phyloP scores from a whole-genome alignment of 2,329 filamentous ascomycete genomes.

The Ceratocystis diversiconidia region DNA sequence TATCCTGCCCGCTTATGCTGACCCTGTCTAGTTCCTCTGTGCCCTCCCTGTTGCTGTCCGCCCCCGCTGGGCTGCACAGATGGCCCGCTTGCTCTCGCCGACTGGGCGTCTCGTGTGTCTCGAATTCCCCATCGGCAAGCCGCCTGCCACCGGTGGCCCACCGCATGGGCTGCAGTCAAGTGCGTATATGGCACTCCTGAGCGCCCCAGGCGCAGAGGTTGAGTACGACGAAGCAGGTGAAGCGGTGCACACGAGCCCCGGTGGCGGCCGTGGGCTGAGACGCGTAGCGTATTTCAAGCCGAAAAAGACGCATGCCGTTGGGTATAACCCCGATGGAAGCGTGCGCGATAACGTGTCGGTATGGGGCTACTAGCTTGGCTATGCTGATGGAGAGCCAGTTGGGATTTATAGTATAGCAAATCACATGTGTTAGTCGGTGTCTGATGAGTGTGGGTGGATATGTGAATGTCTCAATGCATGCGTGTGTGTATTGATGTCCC shows the following conservation, averaged over 20 bases:
- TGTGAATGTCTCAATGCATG: neutral
- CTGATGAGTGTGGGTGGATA: neutral
- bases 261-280: conserved; percentile 1
- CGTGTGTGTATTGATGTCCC: neutral
- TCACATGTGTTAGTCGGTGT: neutral
- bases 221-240: conserved; percentile 37
- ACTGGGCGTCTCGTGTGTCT: conserved; percentile 46
- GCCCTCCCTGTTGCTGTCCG: conserved; percentile 42
- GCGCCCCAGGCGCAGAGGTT: conserved; percentile 52
- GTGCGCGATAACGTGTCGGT: conserved; percentile 41
- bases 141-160: conserved; percentile 50
- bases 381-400: too few relatives aligned
- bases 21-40: conserved; percentile 40
- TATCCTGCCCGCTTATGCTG: too few relatives aligned
- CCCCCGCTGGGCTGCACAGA: conserved; percentile 39
- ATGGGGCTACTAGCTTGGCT: conserved; percentile 29
- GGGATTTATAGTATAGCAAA: too few relatives aligned
- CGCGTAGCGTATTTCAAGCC: conserved; percentile 30
- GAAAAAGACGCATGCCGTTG: conserved; percentile 34
- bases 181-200: conserved; percentile 58
- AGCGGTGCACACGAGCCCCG: neutral
- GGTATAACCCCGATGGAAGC: conserved; percentile 32
- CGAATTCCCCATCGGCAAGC: conserved; percentile 65
- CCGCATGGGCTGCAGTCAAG: conserved; percentile 56
- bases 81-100: conserved; percentile 35